Base-by-base conservation (phyloP, 805 yeast genomes). In the Lipomyces mesembrius region DNA sequence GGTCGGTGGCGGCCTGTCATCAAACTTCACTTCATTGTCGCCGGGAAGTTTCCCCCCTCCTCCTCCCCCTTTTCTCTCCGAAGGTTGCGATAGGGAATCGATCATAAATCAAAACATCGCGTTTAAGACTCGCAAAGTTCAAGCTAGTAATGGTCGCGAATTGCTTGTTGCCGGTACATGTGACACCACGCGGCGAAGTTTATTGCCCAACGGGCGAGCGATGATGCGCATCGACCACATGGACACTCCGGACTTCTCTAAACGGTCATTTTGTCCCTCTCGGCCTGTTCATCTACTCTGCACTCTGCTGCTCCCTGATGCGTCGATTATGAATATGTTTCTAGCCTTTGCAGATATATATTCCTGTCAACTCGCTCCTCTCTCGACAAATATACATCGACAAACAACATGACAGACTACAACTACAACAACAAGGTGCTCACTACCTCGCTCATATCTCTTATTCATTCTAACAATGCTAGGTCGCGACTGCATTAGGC, bases 401-500 rank as follows among this genome's bases (percentile, higher is more conserved):
- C 22, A 2, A 43, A 4, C 20, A 43, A 43, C 22, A 43, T 43
- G 49, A 43, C 49, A n/a, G 49, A 43, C 49, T 7, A 17, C 49
- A 8, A 43, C 22, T 43, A 43, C 22, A 43, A 43, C 43, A 37
- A 37, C 49, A n/a, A 43, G 49, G 49, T 43, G 20, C n/a, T 43
- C 20, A 2, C 22, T 43, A 2, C 20, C 11, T 17, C 22, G 11
- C 3, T 43, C 12, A n/a, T 22, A 29, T 52, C 34, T 22, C 9
- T 22, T 52, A 25, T n/a, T 52, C 55, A 22, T 27, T 6, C 55
- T 25, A 25, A 29, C 27, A 52, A 25, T 17, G 9, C 2, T 61
- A 60, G 60, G 52, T 59, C 2, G 64, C 64, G 14, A 64, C 64
- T 12, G 61, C 88, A 6, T 81, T 92, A 63, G 97, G 92, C 1